phyloP scores from a whole-genome alignment of 331 rosid genomes.

The Phaseolus coccineus region DNA sequence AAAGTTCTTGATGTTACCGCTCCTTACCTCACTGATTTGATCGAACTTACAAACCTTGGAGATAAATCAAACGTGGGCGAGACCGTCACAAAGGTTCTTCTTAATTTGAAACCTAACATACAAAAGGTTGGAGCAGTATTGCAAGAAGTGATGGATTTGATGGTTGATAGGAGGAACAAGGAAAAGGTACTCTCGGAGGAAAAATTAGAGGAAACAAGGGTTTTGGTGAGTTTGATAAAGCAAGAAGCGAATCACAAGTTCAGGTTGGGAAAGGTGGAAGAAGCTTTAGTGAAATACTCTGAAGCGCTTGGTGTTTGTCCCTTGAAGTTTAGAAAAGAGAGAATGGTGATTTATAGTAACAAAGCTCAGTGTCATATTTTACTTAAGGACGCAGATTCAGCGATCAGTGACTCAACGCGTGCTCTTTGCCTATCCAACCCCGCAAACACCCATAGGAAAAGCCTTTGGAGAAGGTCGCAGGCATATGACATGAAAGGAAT shows the following conservation, averaged over 20 bases:
- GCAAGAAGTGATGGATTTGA: conserved; percentile 49
- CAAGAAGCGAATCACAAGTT: conserved; percentile 61
- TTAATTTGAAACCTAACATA: conserved; percentile 27
- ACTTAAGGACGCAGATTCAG: conserved; percentile 61
- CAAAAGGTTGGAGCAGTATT: conserved; percentile 38
- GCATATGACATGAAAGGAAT: conserved; percentile 88
- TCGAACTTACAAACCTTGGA: conserved; percentile 67
- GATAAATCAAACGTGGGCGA: conserved; percentile 68
- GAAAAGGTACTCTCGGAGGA: conserved; percentile 54
- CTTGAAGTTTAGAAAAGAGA: conserved; percentile 58
- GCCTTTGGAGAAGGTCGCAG: conserved; percentile 85
- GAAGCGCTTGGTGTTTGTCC: conserved; percentile 75
- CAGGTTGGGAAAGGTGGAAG: conserved; percentile 69
- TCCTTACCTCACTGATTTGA: conserved; percentile 64
- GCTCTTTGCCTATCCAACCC: conserved; percentile 74
- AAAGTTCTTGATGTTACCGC: conserved; percentile 56
- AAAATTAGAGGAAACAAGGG: conserved; percentile 55
- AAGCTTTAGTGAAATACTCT: conserved; percentile 58
- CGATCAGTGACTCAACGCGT: conserved; percentile 73
- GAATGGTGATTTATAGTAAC: conserved; percentile 71
- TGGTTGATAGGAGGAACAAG: conserved; percentile 52
- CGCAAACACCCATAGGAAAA: conserved; percentile 61
- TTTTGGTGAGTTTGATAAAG: conserved; percentile 51
- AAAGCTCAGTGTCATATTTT: conserved; percentile 68
- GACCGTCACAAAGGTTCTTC: conserved; percentile 60